phyloP scores from a whole-genome alignment of 805 yeast genomes.

The Cyberlindnera samutprakarnensis region DNA sequence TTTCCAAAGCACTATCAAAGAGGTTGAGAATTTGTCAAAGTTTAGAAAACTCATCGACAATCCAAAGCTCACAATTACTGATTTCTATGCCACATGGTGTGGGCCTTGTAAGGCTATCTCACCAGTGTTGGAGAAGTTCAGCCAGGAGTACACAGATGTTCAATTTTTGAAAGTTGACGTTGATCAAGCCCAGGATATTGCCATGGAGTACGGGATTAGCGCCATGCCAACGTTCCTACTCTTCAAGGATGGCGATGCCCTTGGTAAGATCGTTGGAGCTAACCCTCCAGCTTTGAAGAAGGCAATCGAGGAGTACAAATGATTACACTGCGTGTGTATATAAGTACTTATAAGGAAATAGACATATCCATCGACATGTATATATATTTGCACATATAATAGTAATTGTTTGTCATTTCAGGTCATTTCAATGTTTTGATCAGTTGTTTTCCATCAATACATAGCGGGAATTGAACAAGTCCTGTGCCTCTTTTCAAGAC shows the following conservation, averaged over 20 bases:
- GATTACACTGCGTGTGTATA: background rate
- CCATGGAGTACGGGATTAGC: slow-evolving; percentile 49
- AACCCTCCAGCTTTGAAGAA: slow-evolving; percentile 27
- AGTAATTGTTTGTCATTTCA: too few relatives aligned
- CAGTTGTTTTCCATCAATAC: too few relatives aligned
- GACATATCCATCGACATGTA: too few relatives aligned
- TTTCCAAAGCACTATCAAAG: slow-evolving; percentile 23
- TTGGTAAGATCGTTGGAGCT: slow-evolving; percentile 62
- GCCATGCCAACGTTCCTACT: slow-evolving; percentile 76
- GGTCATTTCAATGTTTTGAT: too few relatives aligned
- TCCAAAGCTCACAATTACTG: slow-evolving; percentile 44
- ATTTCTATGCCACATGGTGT: slow-evolving; percentile 71
- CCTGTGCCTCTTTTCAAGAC: too few relatives aligned
- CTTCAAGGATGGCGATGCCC: slow-evolving; percentile 47
- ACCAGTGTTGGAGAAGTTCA: slow-evolving; percentile 41
- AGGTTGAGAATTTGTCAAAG: slow-evolving; percentile 26
- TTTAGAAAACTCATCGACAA: slow-evolving; percentile 28
- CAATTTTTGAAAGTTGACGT: slow-evolving; percentile 67
- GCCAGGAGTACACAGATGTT: slow-evolving; percentile 35
- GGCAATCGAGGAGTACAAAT: slow-evolving; percentile 24
- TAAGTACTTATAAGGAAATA: background rate
- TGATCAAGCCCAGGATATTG: slow-evolving; percentile 53
- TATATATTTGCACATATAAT: too few relatives aligned
- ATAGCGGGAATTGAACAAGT: too few relatives aligned
- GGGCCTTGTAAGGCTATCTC: slow-evolving; percentile 73